phyloP scores from a whole-genome alignment of 2,329 filamentous ascomycete genomes.

The Phyllosticta capitalensis region DNA sequence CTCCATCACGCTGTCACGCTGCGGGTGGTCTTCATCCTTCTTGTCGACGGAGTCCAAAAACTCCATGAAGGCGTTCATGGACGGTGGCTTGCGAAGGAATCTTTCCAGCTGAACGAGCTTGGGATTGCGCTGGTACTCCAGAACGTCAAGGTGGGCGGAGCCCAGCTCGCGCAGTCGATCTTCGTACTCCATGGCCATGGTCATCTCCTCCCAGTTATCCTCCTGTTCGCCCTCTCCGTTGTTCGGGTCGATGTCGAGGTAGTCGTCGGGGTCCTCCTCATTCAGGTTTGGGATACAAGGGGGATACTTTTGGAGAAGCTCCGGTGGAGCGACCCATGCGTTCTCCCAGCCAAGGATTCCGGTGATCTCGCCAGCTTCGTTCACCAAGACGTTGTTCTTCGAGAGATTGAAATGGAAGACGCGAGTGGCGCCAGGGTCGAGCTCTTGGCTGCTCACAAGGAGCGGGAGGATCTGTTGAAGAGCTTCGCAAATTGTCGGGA shows the following conservation, averaged over 20 bases:
- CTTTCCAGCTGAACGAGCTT: background rate
- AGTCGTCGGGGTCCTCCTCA: background rate
- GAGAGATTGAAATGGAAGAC: background rate
- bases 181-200: background rate
- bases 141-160: background rate
- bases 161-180: background rate
- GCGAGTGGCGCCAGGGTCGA: background rate
- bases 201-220: background rate
- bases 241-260: background rate
- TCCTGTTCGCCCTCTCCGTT: background rate
- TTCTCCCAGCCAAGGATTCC: slow-evolving; percentile 15
- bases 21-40: background rate
- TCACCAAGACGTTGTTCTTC: slow-evolving; percentile 13
- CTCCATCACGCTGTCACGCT: too few species aligned
- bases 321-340: slow-evolving; percentile 13
- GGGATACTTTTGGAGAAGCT: background rate
- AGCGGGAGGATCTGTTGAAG: background rate
- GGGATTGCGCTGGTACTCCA: background rate
- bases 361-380: slow-evolving; percentile 12
- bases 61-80: background rate
- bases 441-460: background rate
- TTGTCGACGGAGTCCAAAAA: background rate
- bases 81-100: background rate
- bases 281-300: background rate
- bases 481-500: background rate